Percentiles rank a stretch among this genome's conserved stretches.
Conservation (phyloP, 2,329 filamentous ascomycete genomes). For the Colletotrichum truncatum region DNA sequence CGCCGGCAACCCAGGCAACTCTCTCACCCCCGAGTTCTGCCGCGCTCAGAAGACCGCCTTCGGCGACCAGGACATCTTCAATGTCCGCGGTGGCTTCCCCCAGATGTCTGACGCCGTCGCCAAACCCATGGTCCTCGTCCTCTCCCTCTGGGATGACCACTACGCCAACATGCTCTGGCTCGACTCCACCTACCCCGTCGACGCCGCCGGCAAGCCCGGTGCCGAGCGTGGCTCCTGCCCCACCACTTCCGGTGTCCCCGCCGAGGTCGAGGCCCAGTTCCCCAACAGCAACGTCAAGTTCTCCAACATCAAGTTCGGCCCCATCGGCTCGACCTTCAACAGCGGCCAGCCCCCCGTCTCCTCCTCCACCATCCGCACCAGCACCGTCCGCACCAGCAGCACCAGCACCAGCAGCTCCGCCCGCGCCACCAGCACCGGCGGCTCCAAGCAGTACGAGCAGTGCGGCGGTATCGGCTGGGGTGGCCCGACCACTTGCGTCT, state of each 20-base stretch:
- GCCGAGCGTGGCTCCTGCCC: conserved; percentile 63
- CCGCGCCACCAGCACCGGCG: conserved; percentile 24
- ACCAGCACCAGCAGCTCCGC: conserved; percentile 19
- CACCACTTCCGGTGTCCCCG: conserved; percentile 59
- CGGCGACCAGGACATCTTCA: conserved; percentile 63
- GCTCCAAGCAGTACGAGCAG: conserved; percentile 43
- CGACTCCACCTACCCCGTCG: conserved; percentile 70
- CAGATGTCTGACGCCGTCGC: conserved; percentile 59
- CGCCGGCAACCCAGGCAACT: conserved; percentile 49
- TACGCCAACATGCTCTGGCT: conserved; percentile 65
- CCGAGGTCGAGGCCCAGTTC: conserved; percentile 54
- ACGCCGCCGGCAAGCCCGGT: conserved; percentile 49
- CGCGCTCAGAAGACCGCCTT: conserved; percentile 65
- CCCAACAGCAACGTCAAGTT: conserved; percentile 62
- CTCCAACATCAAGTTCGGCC: conserved; percentile 65
- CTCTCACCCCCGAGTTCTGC: conserved; percentile 68
- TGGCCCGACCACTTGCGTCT: conserved; percentile 46
- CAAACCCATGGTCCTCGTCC: conserved; percentile 56
- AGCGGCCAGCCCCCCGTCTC: conserved; percentile 26
- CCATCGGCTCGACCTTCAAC: conserved; percentile 62
- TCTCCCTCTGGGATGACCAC: conserved; percentile 68
- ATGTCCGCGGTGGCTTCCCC: conserved; percentile 63
- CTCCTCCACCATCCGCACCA: conserved; percentile 23
- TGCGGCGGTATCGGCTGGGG: conserved; percentile 47
- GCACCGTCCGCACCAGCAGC: conserved; percentile 22